Base-by-base conservation (phyloP, 352 stramenopile species). In the Halophytophthora polymorphica region DNA sequence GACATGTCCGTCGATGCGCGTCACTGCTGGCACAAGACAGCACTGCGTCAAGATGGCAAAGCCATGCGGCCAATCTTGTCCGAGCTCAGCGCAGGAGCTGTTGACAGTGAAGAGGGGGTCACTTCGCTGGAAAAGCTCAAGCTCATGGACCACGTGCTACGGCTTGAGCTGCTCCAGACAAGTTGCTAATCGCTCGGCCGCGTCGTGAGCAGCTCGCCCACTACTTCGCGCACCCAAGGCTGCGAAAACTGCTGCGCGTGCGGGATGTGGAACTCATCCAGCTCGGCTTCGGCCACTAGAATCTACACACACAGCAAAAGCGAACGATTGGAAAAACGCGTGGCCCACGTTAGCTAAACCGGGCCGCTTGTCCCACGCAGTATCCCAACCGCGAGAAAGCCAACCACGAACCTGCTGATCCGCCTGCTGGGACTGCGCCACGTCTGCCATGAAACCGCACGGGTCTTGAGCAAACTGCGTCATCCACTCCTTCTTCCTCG, bases 401-500 rank as follows among this genome's bases (percentile, higher is more conserved):
- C n/a, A n/a, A 14, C 12, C 11, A 54, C 56, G 18, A 58, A 86
- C 75, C 72, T 79, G 59, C 43, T 88, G 58, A 22, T 91, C 80
- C 14, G 64, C 55, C 19, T 73, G 56, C 44, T 91, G 77, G 10
- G 80, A 91, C 33, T 67, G 69, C 28, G 63, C 66, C 11, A 89
- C 66, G 23, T 85, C 73, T n/a, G 54, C 58, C 38, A 77, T 73
- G 47, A 91, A 89, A 10, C 77, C 69, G 18, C 73, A 83, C 2
- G 77, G 80, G 57, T 91, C 77, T 14, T 63, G 37, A 10, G 75
- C 71, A 14, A 91, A 88, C 50, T 91, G 73, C 8, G 39, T 25
- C 73, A 89, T 86, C 80, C 80, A 91, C 52, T 83, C 71, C 36
- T 73, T 67, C 43, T 89, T 88, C 12, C 61, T 53, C 11, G 64